Base-by-base conservation (phyloP, 2,329 filamentous ascomycete genomes). In the Hirsutella rhossiliensis region DNA sequence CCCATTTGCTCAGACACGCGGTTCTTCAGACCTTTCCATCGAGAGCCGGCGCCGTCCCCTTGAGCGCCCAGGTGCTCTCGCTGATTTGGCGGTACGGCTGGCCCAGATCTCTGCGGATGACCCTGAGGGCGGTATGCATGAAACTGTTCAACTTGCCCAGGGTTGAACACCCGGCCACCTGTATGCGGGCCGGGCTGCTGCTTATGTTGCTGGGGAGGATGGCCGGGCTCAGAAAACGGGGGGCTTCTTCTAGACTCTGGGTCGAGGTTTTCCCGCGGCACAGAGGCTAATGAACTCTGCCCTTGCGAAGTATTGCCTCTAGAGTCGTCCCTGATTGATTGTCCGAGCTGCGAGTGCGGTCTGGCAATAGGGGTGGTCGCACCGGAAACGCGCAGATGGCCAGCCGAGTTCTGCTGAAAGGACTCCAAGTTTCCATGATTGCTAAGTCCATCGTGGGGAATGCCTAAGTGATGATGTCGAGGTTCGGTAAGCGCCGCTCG, bases 21-120 rank as follows among this genome's bases (percentile, higher is more conserved):
- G 29, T 55, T 61, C 44, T 45, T 59, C 17, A 63, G 39, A 2
- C 54, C 60, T 45, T 60, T 63, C 61, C 60, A 62, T 38, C 34
- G n/a, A 11, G 34, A 37, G 17, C n/a, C n/a, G 34, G 15, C n/a
- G 17, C 15, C 7, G 34, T 11, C 34, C 5, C 8, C 34, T 15
- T 37, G n/a, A 11, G 15, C 18, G 15, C 9, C 11, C 34, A 17
- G 34, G 34, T 5, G n/a, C 15, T 18, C 34, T 37, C 17, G n/a
- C n/a, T 37, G 13, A 17, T 11, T 11, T 17, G 5, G 15, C 15
- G 34, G n/a, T 2, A 18, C 9, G 34, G n/a, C 18, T n/a, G 17
- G 9, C 9, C 15, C 9, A 17, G 34, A 37, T 11, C 5, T 18
- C 17, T 11, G n/a, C 11, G 9, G 34, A 5, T 37, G 6, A 2